phyloP scores from a whole-genome alignment of 768 basidiomycete genomes.

The Sarcodon sp. region DNA sequence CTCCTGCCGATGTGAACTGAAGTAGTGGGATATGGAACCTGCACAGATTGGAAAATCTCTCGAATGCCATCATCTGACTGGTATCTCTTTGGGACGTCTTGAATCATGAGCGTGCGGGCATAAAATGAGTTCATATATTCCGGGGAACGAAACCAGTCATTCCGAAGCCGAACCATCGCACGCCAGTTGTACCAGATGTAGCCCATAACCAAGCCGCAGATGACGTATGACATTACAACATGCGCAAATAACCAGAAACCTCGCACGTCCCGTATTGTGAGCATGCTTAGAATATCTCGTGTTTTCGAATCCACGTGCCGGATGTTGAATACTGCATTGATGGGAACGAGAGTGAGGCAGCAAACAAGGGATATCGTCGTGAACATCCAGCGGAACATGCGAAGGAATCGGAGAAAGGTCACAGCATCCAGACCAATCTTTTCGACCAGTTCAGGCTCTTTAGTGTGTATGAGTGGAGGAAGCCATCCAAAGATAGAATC shows the following conservation, averaged over 20 bases:
- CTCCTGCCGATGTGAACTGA: slow-evolving; percentile 82
- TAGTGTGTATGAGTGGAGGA: slow-evolving; percentile 68
- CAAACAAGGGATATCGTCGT: slow-evolving; percentile 44
- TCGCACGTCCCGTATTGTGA: slow-evolving; percentile 77
- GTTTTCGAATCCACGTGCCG: slow-evolving; percentile 34
- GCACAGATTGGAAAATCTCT: slow-evolving; percentile 56
- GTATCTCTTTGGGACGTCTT: slow-evolving; percentile 63
- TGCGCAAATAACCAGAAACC: slow-evolving; percentile 73
- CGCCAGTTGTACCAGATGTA: slow-evolving; percentile 69
- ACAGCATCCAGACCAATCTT: slow-evolving; percentile 91
- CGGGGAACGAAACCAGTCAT: slow-evolving; percentile 81
- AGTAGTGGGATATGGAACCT: slow-evolving; percentile 80
- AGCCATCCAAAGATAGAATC: slow-evolving; percentile 86
- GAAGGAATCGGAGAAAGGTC: slow-evolving; percentile 81
- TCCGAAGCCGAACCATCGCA: slow-evolving; percentile 66
- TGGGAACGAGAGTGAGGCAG: slow-evolving; percentile 69
- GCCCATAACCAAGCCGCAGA: slow-evolving; percentile 62
- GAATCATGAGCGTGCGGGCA: slow-evolving; percentile 81
- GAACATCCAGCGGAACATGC: slow-evolving; percentile 73
- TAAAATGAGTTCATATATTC: slow-evolving; percentile 88
- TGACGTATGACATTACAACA: slow-evolving; percentile 70
- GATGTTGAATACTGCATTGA: slow-evolving; percentile 81
- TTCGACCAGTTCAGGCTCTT: slow-evolving; percentile 81
- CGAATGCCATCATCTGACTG: slow-evolving; percentile 81
- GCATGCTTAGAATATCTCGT: slow-evolving; percentile 59